Evolutionary conservation across 768 basidiomycete genomes (phyloP).

Genomic region (Tephrocybe sp.): DNA sequence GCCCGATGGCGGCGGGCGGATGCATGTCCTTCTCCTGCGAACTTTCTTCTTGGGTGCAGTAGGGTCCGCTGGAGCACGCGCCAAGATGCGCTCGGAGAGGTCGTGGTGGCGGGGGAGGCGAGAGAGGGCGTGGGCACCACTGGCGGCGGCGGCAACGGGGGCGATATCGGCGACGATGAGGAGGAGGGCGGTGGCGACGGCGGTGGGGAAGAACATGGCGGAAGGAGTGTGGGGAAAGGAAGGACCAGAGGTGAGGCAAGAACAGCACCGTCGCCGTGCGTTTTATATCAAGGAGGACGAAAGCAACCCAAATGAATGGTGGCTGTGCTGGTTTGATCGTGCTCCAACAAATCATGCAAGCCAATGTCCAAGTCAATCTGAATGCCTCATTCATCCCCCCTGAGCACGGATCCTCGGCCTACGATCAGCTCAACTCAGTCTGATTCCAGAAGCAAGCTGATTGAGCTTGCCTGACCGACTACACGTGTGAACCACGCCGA

Average conservation of each 20-base stretch:
- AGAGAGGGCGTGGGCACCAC: conserved; percentile 17
- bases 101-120: conserved; percentile 22
- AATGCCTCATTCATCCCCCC: neutral
- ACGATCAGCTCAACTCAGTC: neutral
- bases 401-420: neutral
- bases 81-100: conserved; percentile 17
- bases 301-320: conserved; percentile 3
- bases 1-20: too few species aligned
- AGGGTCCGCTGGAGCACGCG: neutral
- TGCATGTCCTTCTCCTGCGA: conserved; percentile 8
- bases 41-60: neutral
- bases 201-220: neutral
- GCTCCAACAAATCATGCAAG: neutral
- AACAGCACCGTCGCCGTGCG: neutral
- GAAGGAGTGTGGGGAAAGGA: neutral
- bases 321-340: conserved; percentile 10
- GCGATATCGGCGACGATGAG: conserved; percentile 18
- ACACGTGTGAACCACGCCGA: neutral
- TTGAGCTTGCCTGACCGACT: too few species aligned
- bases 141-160: conserved; percentile 14
- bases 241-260: conserved; percentile 1
- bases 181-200: conserved; percentile 1
- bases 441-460: neutral
- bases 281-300: neutral
- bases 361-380: neutral